A percentile compares a stretch with the other conserved stretches of the same genome.
These are phyloP conservation scores for Phaeosphaeria sp. DNA, from an alignment of 2,329 filamentous ascomycete genomes.

Conservation along the genomic window DNA sequence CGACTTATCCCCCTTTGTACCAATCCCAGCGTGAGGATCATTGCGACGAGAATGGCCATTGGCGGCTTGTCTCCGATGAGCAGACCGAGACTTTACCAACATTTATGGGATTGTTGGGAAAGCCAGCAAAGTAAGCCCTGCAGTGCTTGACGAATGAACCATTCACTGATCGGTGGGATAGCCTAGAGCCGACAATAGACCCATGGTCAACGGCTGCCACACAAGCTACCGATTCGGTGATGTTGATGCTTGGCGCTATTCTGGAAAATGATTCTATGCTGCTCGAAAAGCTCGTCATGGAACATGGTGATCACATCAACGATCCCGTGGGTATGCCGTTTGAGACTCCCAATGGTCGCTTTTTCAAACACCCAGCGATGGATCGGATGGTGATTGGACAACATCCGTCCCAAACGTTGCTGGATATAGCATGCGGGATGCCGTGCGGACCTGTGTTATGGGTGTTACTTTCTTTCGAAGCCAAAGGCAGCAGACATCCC, in stretches of 20 bases:
- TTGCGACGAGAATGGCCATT: slow-evolving; percentile 5
- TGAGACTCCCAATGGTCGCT: slow-evolving; percentile 25
- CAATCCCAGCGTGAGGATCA: neutral
- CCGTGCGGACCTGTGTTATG: slow-evolving; percentile 35
- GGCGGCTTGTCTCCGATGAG: slow-evolving; percentile 12
- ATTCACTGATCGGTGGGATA: slow-evolving; percentile 7
- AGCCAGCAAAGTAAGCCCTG: neutral
- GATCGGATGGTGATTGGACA: slow-evolving; percentile 36
- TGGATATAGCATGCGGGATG: slow-evolving; percentile 43
- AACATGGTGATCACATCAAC: slow-evolving; percentile 35
- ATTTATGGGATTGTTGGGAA: slow-evolving; percentile 5
- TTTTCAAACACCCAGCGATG: slow-evolving; percentile 35
- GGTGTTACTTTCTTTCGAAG: slow-evolving; percentile 36
- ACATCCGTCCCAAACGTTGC: slow-evolving; percentile 38
- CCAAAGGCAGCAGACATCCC: slow-evolving; percentile 38
- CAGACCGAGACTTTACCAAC: slow-evolving; percentile 10
- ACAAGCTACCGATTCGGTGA: slow-evolving; percentile 20
- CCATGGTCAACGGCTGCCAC: slow-evolving; percentile 21
- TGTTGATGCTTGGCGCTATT: slow-evolving; percentile 38
- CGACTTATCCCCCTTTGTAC: neutral
- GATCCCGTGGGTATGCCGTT: slow-evolving; percentile 40
- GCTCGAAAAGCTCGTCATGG: slow-evolving; percentile 35
- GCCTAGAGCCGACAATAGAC: slow-evolving; percentile 17
- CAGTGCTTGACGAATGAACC: neutral
- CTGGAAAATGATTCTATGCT: slow-evolving; percentile 30